phyloP scores from a whole-genome alignment of 2,329 filamentous ascomycete genomes.

The Paraphaeosphaeria sporulosa region DNA sequence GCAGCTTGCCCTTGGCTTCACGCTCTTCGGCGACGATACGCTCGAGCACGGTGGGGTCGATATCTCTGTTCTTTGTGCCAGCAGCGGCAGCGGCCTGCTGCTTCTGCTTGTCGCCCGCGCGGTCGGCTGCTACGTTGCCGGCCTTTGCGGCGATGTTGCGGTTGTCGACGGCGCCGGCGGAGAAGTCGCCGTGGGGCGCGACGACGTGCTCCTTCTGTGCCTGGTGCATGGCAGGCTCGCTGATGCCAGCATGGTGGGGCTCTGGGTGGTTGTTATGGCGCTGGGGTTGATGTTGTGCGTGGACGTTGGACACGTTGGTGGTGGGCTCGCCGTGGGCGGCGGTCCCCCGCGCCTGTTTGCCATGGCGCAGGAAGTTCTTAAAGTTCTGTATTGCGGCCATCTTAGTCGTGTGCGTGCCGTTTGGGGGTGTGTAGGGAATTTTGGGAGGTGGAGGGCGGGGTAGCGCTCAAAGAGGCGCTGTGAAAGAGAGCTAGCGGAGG shows the following conservation, averaged over 20 bases:
- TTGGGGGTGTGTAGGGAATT: constrained; percentile 15
- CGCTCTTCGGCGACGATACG: constrained; percentile 92
- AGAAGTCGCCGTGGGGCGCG: constrained; percentile 64
- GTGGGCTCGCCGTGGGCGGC: constrained; percentile 67
- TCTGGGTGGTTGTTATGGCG: constrained; percentile 52
- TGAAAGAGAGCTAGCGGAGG: constrained; percentile 4
- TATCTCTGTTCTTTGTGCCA: constrained; percentile 57
- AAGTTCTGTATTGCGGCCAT: constrained; percentile 89
- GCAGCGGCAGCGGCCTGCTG: constrained; percentile 51
- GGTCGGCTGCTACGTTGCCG: constrained; percentile 69
- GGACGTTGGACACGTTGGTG: constrained; percentile 68
- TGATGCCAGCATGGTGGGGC: constrained; percentile 64
- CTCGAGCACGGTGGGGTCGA: constrained; percentile 74
- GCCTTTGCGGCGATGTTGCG: constrained; percentile 73
- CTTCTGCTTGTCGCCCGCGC: constrained; percentile 68
- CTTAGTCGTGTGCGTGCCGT: constrained; percentile 29
- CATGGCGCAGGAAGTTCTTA: constrained; percentile 98
- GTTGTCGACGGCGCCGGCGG: constrained; percentile 67
- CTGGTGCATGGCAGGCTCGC: constrained; percentile 64
- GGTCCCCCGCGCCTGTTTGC: constrained; percentile 86
- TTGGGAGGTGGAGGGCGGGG: constrained; percentile 29
- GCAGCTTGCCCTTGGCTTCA: constrained; percentile 83
- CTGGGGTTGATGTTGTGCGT: constrained; percentile 67
- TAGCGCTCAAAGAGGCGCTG: constrained; percentile 16
- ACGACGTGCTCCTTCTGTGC: constrained; percentile 58